phyloP scores from a whole-genome alignment of 176 grass and related monocot genomes.

The Bromus sterilis region DNA sequence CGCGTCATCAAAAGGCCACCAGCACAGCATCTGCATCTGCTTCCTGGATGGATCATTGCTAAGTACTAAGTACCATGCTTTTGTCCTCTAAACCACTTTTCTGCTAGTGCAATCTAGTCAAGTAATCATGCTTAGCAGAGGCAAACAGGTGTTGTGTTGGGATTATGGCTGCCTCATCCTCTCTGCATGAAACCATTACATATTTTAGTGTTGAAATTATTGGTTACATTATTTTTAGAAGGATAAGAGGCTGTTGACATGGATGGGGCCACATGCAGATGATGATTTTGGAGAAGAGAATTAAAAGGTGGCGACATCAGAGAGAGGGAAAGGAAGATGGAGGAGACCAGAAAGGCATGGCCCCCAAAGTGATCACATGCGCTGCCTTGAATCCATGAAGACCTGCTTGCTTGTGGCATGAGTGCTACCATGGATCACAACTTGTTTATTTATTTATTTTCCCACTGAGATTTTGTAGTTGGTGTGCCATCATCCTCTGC shows the following conservation, averaged over 20 bases:
- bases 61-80: conserved; percentile 14
- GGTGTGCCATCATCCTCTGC: neutral
- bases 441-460: too few relatives aligned
- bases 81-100: neutral
- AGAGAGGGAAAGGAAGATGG: neutral
- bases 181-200: neutral
- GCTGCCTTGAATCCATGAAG: neutral
- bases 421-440: neutral
- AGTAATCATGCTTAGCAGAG: conserved; percentile 10
- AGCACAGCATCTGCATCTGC: neutral
- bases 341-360: neutral
- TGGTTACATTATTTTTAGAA: neutral
- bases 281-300: neutral
- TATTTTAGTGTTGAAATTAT: neutral
- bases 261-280: neutral
- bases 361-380: neutral
- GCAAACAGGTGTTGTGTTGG: neutral
- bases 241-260: neutral
- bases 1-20: conserved; percentile 9
- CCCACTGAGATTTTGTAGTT: neutral
- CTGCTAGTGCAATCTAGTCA: neutral
- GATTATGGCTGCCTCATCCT: conserved; percentile 14
- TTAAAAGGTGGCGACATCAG: neutral
- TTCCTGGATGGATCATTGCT: conserved; percentile 34
- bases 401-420: neutral